Conservation (phyloP, 768 basidiomycete genomes). For the Trametes maxima region DNA sequence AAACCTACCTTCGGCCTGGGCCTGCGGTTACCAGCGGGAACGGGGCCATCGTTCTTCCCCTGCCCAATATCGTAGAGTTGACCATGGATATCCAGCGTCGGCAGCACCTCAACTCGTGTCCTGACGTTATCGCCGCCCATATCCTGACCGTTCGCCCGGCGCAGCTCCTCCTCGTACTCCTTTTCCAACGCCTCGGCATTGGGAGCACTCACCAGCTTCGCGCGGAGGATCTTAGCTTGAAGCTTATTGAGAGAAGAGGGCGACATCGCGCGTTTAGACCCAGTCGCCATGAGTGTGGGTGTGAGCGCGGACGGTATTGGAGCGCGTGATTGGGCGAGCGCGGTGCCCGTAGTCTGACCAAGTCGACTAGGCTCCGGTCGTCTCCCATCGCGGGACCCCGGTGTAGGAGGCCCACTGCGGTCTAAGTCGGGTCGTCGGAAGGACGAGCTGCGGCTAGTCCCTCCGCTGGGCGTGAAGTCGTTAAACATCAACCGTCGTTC, state of each 20-base stretch:
- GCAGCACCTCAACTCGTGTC: conserved; percentile 79
- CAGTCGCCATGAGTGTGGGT: conserved; percentile 45
- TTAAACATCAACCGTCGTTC: conserved; percentile 70
- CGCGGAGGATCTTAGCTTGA: conserved; percentile 90
- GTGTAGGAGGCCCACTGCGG: conserved; percentile 54
- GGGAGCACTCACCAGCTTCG: conserved; percentile 82
- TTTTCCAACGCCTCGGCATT: conserved; percentile 78
- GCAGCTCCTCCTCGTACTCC: conserved; percentile 79
- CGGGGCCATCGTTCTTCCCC: conserved; percentile 59
- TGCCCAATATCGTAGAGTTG: conserved; percentile 89
- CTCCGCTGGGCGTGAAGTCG: conserved; percentile 58
- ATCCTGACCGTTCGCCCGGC: conserved; percentile 43
- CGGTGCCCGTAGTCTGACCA: conserved; percentile 57
- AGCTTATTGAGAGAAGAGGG: conserved; percentile 86
- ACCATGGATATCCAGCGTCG: conserved; percentile 84
- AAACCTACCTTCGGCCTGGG: conserved; percentile 69
- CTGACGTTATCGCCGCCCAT: conserved; percentile 45
- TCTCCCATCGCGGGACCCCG: conserved; percentile 33
- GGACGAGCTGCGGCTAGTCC: conserved; percentile 80
- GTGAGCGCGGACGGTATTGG: conserved; percentile 93
- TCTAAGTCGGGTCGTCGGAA: conserved; percentile 79
- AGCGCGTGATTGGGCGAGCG: conserved; percentile 59
- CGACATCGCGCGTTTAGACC: conserved; percentile 53
- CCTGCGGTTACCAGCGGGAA: conserved; percentile 69
- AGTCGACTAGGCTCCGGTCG: conserved; percentile 65